Percentiles rank a stretch among this genome's conserved stretches.
Conservation (phyloP, 371 early-diverging fungal species). For the Batkoa obscura region DNA sequence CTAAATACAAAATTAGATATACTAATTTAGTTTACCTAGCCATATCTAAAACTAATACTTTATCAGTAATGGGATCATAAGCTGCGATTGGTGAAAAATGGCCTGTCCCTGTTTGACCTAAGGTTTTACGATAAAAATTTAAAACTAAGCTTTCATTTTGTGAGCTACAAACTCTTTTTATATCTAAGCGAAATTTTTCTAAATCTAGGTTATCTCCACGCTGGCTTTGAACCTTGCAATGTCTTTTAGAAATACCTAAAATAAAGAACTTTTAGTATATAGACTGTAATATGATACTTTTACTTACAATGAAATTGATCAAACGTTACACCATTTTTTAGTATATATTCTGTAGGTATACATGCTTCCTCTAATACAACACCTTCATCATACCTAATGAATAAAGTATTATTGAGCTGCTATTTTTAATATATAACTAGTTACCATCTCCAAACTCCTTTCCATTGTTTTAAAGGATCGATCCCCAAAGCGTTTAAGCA, state of each 20-base stretch:
- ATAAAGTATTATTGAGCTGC: slow-evolving; percentile 56
- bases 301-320: neutral
- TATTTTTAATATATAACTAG: slow-evolving; percentile 46
- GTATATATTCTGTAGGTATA: neutral
- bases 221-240: slow-evolving; percentile 40
- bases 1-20: neutral
- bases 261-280: slow-evolving; percentile 55
- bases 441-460: slow-evolving; percentile 78
- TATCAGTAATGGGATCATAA: slow-evolving; percentile 21
- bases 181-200: slow-evolving; percentile 57
- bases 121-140: slow-evolving; percentile 51
- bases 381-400: slow-evolving; percentile 57
- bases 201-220: slow-evolving; percentile 41
- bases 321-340: neutral
- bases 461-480: slow-evolving; percentile 76
- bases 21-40: slow-evolving; percentile 19
- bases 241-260: neutral
- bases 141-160: slow-evolving; percentile 68
- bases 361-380: slow-evolving; percentile 36
- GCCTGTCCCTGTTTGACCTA: slow-evolving; percentile 74
- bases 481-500: slow-evolving; percentile 81
- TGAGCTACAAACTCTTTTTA: slow-evolving; percentile 38
- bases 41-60: slow-evolving; percentile 64
- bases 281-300: neutral
- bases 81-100: slow-evolving; percentile 19